Base-by-base conservation (phyloP, 1,284 basidiomycete genomes). In the Rhodotorula sp. region DNA sequence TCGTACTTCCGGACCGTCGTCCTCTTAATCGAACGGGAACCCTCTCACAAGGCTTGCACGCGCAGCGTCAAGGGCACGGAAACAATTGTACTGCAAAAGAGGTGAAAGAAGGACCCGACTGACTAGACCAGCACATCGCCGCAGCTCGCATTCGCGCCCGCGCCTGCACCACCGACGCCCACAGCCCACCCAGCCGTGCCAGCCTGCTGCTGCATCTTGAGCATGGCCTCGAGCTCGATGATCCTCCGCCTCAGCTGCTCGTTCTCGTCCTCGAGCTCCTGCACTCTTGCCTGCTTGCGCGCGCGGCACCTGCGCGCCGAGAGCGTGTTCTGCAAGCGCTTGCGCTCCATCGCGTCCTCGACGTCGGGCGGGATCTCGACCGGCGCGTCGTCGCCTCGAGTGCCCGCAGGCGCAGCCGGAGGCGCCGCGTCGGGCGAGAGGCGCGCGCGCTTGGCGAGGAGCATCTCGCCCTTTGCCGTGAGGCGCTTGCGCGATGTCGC, bases 241-340 rank as follows among this genome's bases (percentile, higher is more conserved):
- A 57, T 42, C 23, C 42, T 23, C 42, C n/a, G 14, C 23, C 42
- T 23, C 23, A 57, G n/a, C 56, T 21, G 23, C 42, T 86, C 85
- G 45, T 87, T 78, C 52, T 78, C 80, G 14, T 82, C 79, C 84
- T 91, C 88, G 67, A 91, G 81, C 78, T 85, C 83, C 67, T 85
- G 84, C 78, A 89, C 86, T 72, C 89, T 85, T 83, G 89, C 87
- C 49, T 90, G 82, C 84, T 91, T 92, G 60, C 90, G 85, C 85
- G 88, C 87, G 5, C 90, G 84, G 76, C 87, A 88, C 66, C 89
- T 86, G 9, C 90, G 85, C 52, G 90, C 90, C 0, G 90, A 89
- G n/a, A 92, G 80, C 2, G 90, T 91, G 80, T 92, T 92, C 81
- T 91, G 89, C 14, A 88, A 85, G 59, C 90, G 85, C 84, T 91